Conservation (phyloP, 148 eudicot species). For the Rhododendron simsii region DNA sequence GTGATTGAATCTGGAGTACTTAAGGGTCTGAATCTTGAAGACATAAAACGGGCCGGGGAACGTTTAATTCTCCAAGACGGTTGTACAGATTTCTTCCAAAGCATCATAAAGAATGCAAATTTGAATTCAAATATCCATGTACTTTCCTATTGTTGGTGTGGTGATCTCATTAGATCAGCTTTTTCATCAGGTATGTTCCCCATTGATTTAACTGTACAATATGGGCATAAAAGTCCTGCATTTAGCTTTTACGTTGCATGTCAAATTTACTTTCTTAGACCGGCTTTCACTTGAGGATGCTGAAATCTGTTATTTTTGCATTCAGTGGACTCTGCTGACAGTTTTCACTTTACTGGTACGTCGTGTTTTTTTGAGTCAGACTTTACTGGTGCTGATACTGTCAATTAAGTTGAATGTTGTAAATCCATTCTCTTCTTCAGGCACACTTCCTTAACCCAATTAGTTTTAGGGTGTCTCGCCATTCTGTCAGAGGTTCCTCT, state of each 20-base stretch:
- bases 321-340: background rate
- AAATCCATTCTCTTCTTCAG: background rate
- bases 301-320: background rate
- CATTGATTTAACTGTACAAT: background rate
- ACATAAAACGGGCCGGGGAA: slow-evolving; percentile 80
- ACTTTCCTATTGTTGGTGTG: slow-evolving; percentile 96
- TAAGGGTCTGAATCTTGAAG: slow-evolving; percentile 79
- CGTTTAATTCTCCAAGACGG: slow-evolving; percentile 78
- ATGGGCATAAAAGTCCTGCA: background rate
- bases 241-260: background rate
- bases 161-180: slow-evolving; percentile 79
- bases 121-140: slow-evolving; percentile 66
- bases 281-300: background rate
- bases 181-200: slow-evolving; percentile 66
- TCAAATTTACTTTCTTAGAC: slow-evolving; percentile 1
- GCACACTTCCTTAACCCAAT: background rate
- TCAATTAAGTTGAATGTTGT: background rate
- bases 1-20: slow-evolving; percentile 82
- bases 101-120: slow-evolving; percentile 50
- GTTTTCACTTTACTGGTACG: background rate
- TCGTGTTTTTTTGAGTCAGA: background rate
- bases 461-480: background rate
- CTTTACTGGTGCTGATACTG: background rate
- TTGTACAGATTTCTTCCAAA: slow-evolving; percentile 64
- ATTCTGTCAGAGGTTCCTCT: background rate